Percentiles rank a stretch among this genome's conserved stretches.
These are phyloP conservation scores for Hortiboletus campestris DNA, from an alignment of 768 basidiomycete species.

Conservation along the genomic window DNA sequence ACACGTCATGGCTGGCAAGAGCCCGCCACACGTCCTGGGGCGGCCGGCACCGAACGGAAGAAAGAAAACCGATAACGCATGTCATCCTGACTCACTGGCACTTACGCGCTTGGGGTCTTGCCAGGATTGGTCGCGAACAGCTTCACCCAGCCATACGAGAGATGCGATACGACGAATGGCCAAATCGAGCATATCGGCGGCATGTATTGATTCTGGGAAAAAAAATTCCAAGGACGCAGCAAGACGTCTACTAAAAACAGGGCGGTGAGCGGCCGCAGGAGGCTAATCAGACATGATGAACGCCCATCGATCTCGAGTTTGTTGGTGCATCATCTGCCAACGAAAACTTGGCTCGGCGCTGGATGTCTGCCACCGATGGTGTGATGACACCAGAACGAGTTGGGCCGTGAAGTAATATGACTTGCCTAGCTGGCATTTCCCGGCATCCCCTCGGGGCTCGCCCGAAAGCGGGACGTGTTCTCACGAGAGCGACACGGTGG, in stretches of 20 bases:
- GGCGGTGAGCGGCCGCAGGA: constrained; percentile 11
- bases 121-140: neutral
- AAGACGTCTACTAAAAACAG: constrained; percentile 17
- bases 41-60: constrained; percentile 1
- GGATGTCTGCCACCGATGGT: constrained; percentile 17
- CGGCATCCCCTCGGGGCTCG: constrained; percentile 22
- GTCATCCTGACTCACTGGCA: constrained; percentile 1
- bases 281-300: constrained; percentile 22
- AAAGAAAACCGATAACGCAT: no score
- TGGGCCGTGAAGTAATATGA: constrained; percentile 21
- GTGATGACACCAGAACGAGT: constrained; percentile 15
- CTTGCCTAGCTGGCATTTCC: constrained; percentile 15
- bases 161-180: neutral
- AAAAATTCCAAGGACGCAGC: constrained; percentile 1
- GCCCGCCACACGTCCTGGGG: constrained; percentile 10
- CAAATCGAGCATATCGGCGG: constrained; percentile 11
- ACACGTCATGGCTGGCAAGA: constrained; percentile 10
- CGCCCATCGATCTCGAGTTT: constrained; percentile 16
- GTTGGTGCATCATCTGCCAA: constrained; percentile 27
- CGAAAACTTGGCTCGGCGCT: constrained; percentile 9
- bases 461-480: constrained; percentile 9
- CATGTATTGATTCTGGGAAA: constrained; percentile 1
- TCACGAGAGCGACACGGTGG: constrained; percentile 9
- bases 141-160: neutral
- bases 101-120: neutral